phyloP scores from a whole-genome alignment of 2,329 filamentous ascomycete genomes.

The Diaporthe longicolla region DNA sequence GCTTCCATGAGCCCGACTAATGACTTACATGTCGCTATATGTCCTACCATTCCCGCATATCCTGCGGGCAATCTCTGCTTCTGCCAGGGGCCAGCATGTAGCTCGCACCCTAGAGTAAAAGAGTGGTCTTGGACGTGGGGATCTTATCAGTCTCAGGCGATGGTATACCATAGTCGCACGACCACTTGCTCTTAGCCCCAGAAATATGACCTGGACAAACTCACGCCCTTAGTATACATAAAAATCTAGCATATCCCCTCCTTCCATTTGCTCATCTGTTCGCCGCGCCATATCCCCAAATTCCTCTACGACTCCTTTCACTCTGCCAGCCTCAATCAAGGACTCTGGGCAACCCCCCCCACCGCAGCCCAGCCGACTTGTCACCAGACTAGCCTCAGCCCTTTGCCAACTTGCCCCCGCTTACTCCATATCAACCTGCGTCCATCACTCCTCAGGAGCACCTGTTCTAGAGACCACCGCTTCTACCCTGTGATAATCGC shows the following conservation, averaged over 20 bases:
- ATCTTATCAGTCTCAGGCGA: conserved; percentile 27
- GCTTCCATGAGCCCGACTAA: neutral
- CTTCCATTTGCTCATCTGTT: fast-evolving
- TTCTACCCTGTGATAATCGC: neutral
- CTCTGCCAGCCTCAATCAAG: neutral
- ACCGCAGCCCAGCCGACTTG: neutral
- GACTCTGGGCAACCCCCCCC: neutral
- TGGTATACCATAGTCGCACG: conserved; percentile 41
- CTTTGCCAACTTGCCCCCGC: neutral
- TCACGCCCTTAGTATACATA: conserved; percentile 4
- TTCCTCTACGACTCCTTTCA: neutral
- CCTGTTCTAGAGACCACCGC: conserved; percentile 11
- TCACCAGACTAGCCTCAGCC: neutral
- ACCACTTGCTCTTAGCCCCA: conserved; percentile 32
- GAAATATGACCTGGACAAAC: conserved; percentile 19
- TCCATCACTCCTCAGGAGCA: conserved; percentile 32
- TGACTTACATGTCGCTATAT: conserved; percentile 18
- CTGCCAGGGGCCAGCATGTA: conserved; percentile 28
- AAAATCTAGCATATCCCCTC: neutral
- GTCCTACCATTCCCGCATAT: conserved; percentile 13
- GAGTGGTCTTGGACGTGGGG: conserved; percentile 24
- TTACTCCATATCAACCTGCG: conserved; percentile 7
- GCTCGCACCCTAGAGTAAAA: conserved; percentile 10
- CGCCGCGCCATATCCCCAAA: neutral
- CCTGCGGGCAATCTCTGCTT: conserved; percentile 33